Evolutionary conservation across 2,329 filamentous ascomycete species (phyloP), one percentile per base, ranked within the genome.

Genomic region (Emergomyces orientalis): DNA sequence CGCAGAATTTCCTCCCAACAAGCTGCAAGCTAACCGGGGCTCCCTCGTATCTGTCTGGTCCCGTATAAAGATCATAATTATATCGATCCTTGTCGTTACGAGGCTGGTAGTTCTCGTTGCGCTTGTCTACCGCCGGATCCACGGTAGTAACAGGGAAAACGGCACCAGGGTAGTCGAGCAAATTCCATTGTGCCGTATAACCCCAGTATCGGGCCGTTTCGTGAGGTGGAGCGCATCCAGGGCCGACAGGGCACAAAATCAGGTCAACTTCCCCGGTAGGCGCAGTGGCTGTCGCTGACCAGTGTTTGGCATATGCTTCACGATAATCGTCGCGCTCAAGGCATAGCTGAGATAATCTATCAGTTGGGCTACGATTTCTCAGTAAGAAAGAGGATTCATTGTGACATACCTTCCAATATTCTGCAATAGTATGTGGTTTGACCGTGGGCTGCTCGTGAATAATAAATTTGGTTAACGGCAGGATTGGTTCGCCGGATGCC

Each of bases 161-260:
- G 1, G 82, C 72, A 11, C 79, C 81, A 0, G 87, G 84, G 71
- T 88, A 88, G 71, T 90, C 86, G 1, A 89, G 79, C 51, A 89
- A 68, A 69, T 89, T 90, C 85, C 86, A 89, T 65, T 86, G 81
- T 0, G 81, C 76, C 0, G 85, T 88, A 67, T 89, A 90, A 1
- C 81, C 81, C 85, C 86, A 89, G 66, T 83, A 84, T 45, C 73
- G 77, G 70, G 87, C 69, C 64, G 77, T 73, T 66, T 84, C 72
- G 65, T 85, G 78, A 65, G 81, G 73, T 2, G 79, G 82, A n/a
- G 83, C 83, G 2, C 77, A 76, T 1, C 81, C 79, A 1, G 84
- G 83, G 0, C 81, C 82, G 0, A 78, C 81, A 0, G 86, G 86
- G 62, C 82, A 85, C 0, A 89, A 75, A 41, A 89, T 81, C 0